phyloP scores from a whole-genome alignment of 176 grass and related monocot genomes.

The Alloteropsis semialata region DNA sequence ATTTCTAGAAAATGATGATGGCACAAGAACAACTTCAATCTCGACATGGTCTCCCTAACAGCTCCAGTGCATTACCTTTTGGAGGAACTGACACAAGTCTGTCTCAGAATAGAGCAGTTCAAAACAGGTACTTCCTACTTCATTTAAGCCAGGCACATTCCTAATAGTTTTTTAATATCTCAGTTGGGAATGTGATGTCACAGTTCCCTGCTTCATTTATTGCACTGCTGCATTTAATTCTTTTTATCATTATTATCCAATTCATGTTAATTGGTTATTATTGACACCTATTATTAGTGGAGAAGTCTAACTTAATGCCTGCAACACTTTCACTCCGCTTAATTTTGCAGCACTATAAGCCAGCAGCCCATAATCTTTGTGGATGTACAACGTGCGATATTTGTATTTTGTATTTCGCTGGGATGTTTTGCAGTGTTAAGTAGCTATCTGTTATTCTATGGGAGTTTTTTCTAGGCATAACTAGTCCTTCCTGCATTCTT shows the following conservation, averaged over 20 bases:
- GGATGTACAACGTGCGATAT: neutral
- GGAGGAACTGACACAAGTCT: conserved; percentile 55
- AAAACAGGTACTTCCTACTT: conserved; percentile 62
- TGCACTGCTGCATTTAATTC: neutral
- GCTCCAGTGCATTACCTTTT: conserved; percentile 50
- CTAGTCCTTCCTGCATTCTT: conserved; percentile 18
- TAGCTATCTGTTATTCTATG: neutral
- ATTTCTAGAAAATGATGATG: conserved; percentile 56
- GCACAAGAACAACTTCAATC: conserved; percentile 62
- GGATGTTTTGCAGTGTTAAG: conserved; percentile 7
- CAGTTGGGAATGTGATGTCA: neutral
- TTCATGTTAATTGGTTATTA: neutral
- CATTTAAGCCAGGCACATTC: neutral
- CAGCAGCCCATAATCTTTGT: neutral
- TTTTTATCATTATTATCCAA: neutral
- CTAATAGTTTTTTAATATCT: neutral
- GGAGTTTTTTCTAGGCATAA: neutral
- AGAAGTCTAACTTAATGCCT: neutral
- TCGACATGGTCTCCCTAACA: conserved; percentile 44
- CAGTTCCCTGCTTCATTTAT: neutral
- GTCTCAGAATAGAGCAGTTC: conserved; percentile 64
- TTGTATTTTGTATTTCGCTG: neutral
- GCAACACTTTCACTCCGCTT: neutral
- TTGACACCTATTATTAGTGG: neutral
- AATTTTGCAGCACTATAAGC: neutral